Evolutionary conservation across 2,329 filamentous ascomycete genomes (phyloP), one percentile per base, ranked within the genome.

Genomic region (Arthrobotrys iridis): DNA sequence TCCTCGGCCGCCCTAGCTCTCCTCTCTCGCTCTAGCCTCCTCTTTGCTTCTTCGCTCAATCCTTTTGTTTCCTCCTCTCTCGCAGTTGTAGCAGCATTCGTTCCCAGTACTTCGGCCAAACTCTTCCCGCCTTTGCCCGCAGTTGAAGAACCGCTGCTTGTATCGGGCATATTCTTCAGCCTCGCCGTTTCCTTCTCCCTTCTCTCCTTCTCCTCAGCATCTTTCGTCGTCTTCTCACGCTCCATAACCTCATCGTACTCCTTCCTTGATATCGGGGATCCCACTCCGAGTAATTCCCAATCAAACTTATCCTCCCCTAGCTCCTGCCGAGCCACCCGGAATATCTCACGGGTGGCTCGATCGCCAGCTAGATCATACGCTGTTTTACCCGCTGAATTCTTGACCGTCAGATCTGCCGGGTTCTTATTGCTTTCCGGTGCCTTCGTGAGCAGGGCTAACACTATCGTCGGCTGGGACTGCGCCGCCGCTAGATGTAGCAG

Each of bases 1-100:
- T 94, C 93, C 83, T 98, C 95, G 0, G 93, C 94, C 6, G 95
- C 95, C 79, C 94, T 88, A 2, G 95, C 95, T 80, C 94, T 90
- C 79, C 93, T 86, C 83, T 99, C 95, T 78, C 95, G 86, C 82
- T 98, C 95, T 63, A 98, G 82, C 81, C 87, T 88, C 87, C 89
- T 88, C 81, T 89, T 88, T 88, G 95, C 93, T 83, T 98, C 94
- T 0, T 92, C 89, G 43, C 92, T 96, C 84, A 98, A 85, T 0
- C 94, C 93, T 77, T 92, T 88, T 55, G 87, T 87, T 82, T 97
- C 93, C 80, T 96, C 93, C 80, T 94, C 91, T 77, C 93, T 87
- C 80, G 87, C 88, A 81, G 7, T 60, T 5, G 65, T 60, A 22
- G 58, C 72, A 15, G 91, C 91, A 85, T 93, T 93, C 77, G 87